Base-by-base conservation (phyloP, 164 flowering plant genomes). In the Magnolia changhungtana region DNA sequence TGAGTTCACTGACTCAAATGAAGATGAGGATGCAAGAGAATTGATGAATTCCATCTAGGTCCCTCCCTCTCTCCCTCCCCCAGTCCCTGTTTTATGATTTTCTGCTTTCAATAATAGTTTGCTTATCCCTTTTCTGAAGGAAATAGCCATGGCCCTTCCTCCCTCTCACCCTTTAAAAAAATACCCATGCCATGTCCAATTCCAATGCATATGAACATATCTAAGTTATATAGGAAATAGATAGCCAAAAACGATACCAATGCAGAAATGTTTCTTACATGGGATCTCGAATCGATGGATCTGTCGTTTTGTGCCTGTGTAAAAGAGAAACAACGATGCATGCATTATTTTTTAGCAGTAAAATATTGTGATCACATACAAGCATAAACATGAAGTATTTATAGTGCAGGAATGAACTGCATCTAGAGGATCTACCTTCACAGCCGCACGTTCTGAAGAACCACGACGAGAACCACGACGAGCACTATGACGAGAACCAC, bases 281-380 rank as follows among this genome's bases (percentile, higher is more conserved):
- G 77, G 72, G 77, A 19, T 75, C 77, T 67, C 20, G 55, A 58
- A 58, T 75, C 77, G 18, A 75, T 51, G 27, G 77, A 68, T 75
- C 72, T 58, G 52, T 75, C 77, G 51, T 49, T 67, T 19, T 52
- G 77, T 13, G 19, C 66, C 77, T 67, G 77, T 27, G 6, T 20
- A 65, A 49, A 55, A 55, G 61, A 55, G 65, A 74, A 27, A 23
- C 6, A 65, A 8, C n/a, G 5, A 50, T 11, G 21, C 14, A 24
- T 66, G 23, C 7, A 29, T 68, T 19, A 68, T 68, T 65, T 65
- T 31, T 29, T 8, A 68, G 71, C 8, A 37, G 49, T 31, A 4
- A 37, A 37, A 3, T 37, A 37, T 37, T 65, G 51, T 11, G 29
- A 68, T 29, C 19, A 68, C 8, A 29, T n/a, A 29, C 20, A 68